Percentiles rank a stretch among this genome's conserved stretches.
phyloP scores from a whole-genome alignment of 2,329 filamentous ascomycete genomes.

The Colletotrichum trifolii region DNA sequence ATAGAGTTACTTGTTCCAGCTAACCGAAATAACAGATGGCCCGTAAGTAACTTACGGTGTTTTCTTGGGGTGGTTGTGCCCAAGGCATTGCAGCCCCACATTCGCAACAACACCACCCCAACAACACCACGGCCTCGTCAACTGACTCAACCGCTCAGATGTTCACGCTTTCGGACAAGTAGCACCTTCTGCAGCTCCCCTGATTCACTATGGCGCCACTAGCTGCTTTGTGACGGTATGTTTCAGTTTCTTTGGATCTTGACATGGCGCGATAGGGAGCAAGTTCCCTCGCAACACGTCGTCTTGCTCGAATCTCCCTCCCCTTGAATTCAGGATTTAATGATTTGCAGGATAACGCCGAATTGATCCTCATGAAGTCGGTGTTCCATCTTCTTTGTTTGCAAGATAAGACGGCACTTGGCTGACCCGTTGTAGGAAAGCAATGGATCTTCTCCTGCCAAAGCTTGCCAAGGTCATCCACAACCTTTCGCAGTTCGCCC shows the following conservation, averaged over 20 bases:
- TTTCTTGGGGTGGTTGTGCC: too few species aligned
- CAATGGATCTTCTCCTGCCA: constrained; percentile 78
- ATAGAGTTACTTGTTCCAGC: too few species aligned
- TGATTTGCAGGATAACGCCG: constrained; percentile 71
- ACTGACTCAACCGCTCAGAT: constrained; percentile 18
- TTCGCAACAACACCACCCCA: too few species aligned
- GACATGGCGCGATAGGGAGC: too few species aligned
- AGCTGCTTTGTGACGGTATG: constrained; percentile 4
- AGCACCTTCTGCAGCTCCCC: constrained; percentile 81
- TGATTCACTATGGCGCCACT: constrained; percentile 73
- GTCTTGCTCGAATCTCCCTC: too few species aligned
- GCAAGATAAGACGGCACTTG: too few species aligned
- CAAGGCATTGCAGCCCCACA: too few species aligned
- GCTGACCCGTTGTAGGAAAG: constrained; percentile 55
- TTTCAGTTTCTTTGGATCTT: too few species aligned
- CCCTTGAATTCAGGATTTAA: background rate
- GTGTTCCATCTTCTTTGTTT: background rate
- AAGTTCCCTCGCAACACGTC: too few species aligned
- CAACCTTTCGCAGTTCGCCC: constrained; percentile 78
- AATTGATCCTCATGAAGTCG: constrained; percentile 75
- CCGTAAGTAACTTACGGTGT: constrained; percentile 43
- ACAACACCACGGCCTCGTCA: background rate
- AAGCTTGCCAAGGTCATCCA: constrained; percentile 84
- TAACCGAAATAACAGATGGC: constrained; percentile 1
- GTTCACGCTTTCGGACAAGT: constrained; percentile 80